These are phyloP conservation scores for Stachybotrys echinatus DNA, from an alignment of 2,329 filamentous ascomycete genomes.

Conservation along the genomic window DNA sequence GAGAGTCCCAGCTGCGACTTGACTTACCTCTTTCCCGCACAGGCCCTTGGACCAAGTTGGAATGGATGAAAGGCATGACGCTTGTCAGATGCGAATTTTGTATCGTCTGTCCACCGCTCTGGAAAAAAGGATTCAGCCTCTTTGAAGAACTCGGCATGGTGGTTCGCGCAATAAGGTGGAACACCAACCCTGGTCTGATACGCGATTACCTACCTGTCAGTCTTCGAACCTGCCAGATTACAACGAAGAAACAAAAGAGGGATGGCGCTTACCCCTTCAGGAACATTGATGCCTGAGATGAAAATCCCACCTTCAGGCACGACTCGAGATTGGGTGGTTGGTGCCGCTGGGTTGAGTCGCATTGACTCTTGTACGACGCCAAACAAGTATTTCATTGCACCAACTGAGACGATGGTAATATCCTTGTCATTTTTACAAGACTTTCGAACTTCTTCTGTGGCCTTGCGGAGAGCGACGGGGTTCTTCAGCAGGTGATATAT, in stretches of 20 bases:
- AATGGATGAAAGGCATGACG: not conserved
- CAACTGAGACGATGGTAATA: not conserved
- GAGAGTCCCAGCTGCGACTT: not conserved
- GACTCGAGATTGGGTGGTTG: not conserved
- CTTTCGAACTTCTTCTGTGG: not conserved
- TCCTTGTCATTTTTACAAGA: not conserved
- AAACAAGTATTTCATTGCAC: not conserved
- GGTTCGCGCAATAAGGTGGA: not conserved
- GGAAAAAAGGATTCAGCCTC: not conserved
- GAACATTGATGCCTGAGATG: not conserved
- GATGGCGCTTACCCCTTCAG: not conserved
- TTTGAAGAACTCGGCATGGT: not conserved
- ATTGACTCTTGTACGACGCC: not conserved
- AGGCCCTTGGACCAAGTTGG: not conserved
- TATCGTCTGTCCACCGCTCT: not conserved
- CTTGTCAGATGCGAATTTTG: not conserved
- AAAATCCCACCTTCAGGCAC: not conserved
- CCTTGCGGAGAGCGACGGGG: not conserved
- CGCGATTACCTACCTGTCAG: not conserved
- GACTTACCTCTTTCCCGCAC: not conserved
- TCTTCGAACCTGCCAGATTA: not conserved
- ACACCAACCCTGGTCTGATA: not conserved
- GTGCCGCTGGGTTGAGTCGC: not conserved
- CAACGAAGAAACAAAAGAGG: not conserved
- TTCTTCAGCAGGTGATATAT: not conserved